Evolutionary conservation across 2,329 filamentous ascomycete genomes (phyloP), one percentile per base, ranked within the genome.

Genomic region (Apiospora pterosperma): DNA sequence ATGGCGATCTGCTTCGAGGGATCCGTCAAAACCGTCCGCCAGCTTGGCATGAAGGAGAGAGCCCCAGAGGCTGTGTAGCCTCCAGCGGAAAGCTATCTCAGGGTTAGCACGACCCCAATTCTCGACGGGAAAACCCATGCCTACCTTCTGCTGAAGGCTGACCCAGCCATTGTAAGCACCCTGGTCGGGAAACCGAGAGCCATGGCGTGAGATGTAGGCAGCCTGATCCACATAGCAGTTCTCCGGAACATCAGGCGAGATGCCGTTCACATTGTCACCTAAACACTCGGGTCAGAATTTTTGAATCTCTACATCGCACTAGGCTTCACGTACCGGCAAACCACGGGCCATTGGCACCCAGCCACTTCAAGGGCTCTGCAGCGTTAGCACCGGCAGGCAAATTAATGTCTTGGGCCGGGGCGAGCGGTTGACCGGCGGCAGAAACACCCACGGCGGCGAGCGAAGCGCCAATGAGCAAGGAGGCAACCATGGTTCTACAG

Each of bases 91-190:
- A 90, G 84, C 81, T 88, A 68, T 21, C 28, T 31, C 11, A 34
- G 28, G 19, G 48, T 55, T 16, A 55, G 48, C 48, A 19, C 63
- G 62, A 61, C 44, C 28, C 4, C 0, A 38, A n/a, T 12, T 11
- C n/a, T n/a, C 2, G 21, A n/a, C 36, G 59, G 12, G 11, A 36
- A 12, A 8, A 5, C 59, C 8, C 21, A 5, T 63, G 73, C 75
- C 66, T 67, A 83, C 80, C 64, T 79, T 77, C 2, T 77, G 68
- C 48, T 79, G 74, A 75, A 85, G 79, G 5, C 78, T 77, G 2
- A 80, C 73, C 88, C 88, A 91, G 58, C 81, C 80, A 5, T 78
- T 76, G 66, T 89, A 89, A 5, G 88, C 86, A 4, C 87, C 85
- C 1, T 76, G 76, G 67, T 90, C 88, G 0, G 87, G 88, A 70